phyloP scores from a whole-genome alignment of 139 green algal genomes.

The Auxenochlorella protothecoides region DNA sequence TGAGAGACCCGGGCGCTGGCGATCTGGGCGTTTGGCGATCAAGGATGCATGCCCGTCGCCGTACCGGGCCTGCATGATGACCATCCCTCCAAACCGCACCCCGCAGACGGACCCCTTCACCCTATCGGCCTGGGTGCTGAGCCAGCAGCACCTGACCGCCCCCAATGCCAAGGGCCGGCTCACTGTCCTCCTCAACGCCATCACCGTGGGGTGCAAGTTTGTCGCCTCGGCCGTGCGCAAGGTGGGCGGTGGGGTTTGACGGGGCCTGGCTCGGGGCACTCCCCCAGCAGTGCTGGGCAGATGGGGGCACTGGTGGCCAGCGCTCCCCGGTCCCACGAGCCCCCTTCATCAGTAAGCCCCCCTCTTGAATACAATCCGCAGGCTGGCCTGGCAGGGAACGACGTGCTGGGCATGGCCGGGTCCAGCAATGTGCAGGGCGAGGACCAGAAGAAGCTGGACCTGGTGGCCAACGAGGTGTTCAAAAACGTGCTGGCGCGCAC shows the following conservation, averaged over 20 bases:
- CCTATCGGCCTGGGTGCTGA: constrained; percentile 27
- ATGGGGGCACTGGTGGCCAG: neutral
- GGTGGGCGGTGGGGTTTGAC: constrained; percentile 1
- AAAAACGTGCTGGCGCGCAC: constrained; percentile 35
- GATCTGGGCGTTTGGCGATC: too few species aligned
- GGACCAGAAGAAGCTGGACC: constrained; percentile 63
- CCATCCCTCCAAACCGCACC: neutral
- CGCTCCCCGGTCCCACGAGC: neutral
- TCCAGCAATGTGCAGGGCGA: constrained; percentile 48
- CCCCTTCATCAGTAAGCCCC: neutral
- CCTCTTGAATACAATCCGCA: constrained; percentile 1
- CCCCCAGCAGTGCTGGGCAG: neutral
- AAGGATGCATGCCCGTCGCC: neutral
- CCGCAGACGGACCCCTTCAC: constrained; percentile 34
- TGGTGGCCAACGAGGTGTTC: constrained; percentile 63
- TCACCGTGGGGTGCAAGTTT: constrained; percentile 58
- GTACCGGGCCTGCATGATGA: neutral
- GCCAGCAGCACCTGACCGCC: constrained; percentile 25
- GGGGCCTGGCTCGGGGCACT: neutral
- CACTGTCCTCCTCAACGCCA: constrained; percentile 43
- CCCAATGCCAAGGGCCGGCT: constrained; percentile 32
- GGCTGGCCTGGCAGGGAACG: constrained; percentile 38
- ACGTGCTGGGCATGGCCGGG: constrained; percentile 45
- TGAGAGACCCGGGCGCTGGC: too few species aligned
- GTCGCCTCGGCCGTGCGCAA: constrained; percentile 35